Evolutionary conservation across 1,284 basidiomycete genomes (phyloP), one percentile per base, ranked within the genome.

Genomic region (Violaceomyces palustris): DNA sequence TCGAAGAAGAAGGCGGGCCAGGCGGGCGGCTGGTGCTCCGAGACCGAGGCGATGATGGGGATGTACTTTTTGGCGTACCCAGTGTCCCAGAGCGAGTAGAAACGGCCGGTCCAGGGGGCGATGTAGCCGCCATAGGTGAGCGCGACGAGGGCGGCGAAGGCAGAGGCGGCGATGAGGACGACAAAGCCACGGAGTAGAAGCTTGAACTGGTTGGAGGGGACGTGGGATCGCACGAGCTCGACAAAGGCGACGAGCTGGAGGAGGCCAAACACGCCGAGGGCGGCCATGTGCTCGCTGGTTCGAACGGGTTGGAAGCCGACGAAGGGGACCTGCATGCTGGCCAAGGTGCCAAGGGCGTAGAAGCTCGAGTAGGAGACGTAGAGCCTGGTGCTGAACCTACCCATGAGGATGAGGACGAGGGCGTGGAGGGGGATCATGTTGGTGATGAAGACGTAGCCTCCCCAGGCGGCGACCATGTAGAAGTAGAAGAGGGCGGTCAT

Each of bases 1-100:
- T 99, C 93, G 84, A 96, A 97, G 80, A 96, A 98, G 83, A 98
- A 98, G 3, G 93, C 86, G 3, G 93, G 91, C 94, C 94, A 99
- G 29, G 94, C 93, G 9, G 94, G 98, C 12, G 94, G 94, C 75
- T 99, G 94, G 77, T 99, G 94, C 76, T 98, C 94, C n/a, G 91
- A 96, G 17, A 97, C 94, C 17, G 93, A 97, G 6, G 94, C 94
- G 69, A 99, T 97, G 78, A 98, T 97, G 26, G 92, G 92, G 67
- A 96, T 90, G 74, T 90, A 87, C 73, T 87, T 88, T 77, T 94
- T 94, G 50, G 93, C 94, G 73, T 99, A 99, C 27, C 88, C 91
- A 1, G 94, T 98, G 75, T 99, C 94, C 92, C 93, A 99, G 10
- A 99, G 80, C 2, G 92, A 96, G 76, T 99, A 99, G 81, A 99